These are phyloP conservation scores for Russula earlei DNA, from an alignment of 768 basidiomycete genomes.

Conservation along the genomic window DNA sequence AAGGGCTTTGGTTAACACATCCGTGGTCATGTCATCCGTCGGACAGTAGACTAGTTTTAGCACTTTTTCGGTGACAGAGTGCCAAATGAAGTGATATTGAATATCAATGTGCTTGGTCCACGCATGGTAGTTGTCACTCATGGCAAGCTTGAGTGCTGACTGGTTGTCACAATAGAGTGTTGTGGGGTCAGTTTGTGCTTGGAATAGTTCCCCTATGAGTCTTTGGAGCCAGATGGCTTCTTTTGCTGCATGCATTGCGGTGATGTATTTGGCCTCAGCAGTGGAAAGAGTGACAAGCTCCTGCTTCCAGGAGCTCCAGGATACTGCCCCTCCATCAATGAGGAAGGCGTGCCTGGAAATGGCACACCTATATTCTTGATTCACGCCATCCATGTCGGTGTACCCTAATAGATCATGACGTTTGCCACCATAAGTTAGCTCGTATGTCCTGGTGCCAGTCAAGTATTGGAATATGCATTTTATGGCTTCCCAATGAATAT, in stretches of 20 bases:
- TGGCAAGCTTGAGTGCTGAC: background rate
- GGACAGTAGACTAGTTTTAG: no score
- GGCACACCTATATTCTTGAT: no score
- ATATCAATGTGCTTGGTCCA: background rate
- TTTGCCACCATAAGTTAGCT: no score
- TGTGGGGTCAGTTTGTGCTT: background rate
- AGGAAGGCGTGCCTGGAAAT: background rate
- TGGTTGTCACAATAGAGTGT: background rate
- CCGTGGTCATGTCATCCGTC: no score
- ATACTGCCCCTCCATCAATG: background rate
- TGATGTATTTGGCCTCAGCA: background rate
- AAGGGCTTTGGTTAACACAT: no score
- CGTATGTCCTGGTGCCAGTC: no score
- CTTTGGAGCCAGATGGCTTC: background rate
- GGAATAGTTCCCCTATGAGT: background rate
- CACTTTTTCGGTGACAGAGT: background rate
- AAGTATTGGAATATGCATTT: no score
- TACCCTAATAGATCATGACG: no score
- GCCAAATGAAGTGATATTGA: background rate
- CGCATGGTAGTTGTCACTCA: background rate
- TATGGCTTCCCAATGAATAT: no score
- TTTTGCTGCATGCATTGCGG: background rate
- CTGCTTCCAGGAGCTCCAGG: background rate
- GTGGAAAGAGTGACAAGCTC: background rate
- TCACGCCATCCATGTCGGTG: no score